Base-by-base conservation (phyloP, 768 basidiomycete genomes). In the Tylopilus intermedius region DNA sequence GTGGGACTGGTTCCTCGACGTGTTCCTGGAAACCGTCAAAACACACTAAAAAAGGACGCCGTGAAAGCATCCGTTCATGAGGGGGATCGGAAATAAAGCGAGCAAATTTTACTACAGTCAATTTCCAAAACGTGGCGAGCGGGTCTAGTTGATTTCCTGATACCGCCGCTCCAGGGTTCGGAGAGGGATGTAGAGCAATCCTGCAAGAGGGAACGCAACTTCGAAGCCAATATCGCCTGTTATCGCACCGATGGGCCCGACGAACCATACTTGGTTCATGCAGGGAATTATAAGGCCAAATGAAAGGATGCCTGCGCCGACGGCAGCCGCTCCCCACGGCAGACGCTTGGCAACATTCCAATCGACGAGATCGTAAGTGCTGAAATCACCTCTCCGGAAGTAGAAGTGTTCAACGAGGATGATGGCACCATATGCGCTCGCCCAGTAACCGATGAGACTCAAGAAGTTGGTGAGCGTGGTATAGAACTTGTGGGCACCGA, bases 141-240 rank as follows among this genome's bases (percentile, higher is more conserved):
- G 13, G 42, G 50, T 33, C 52, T 65, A 68, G 44, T 50, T 10
- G 26, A 67, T 56, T 39, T 53, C 57, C 46, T 68, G 67, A 49
- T 63, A 65, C 32, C 55, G 72, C 29, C 76, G 71, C 61, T 83
- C 81, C 27, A 80, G 41, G 56, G 62, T 73, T 51, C 87, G 71
- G 32, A 88, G 72, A 2, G 79, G 79, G 5, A 81, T 15, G 64
- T 86, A 88, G 35, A 79, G 57, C 35, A 79, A 15, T 11, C 65
- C 71, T 0, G 79, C 75, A 7, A 76, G 67, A 5, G 68, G 63
- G 48, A 84, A 79, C 0, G 84, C 84, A 14, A 82, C 67, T 53
- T 86, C 74, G 37, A 90, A 78, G 3, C 85, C 88, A 48, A 90
- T 81, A 65, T 90, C 88, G 3, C 88, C 88, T 10, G 83, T 74